Conservation (phyloP, 1,284 basidiomycete genomes). For the Gastroboletus turbinatus region DNA sequence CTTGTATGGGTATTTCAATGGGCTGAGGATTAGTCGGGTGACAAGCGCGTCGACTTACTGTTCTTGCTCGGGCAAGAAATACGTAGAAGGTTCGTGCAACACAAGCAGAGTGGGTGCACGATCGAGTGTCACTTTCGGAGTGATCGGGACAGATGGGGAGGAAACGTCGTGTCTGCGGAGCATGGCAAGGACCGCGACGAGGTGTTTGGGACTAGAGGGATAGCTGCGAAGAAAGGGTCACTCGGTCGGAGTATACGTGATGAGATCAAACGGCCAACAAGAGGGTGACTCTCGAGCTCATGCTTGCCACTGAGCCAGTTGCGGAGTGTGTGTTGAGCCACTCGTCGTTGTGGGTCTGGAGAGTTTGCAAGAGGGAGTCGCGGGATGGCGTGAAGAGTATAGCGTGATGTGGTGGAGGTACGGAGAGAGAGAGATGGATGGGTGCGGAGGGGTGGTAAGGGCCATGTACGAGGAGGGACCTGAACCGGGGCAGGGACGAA, state of each 20-base stretch:
- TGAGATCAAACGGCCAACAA: conserved; percentile 45
- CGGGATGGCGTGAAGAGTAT: conserved; percentile 56
- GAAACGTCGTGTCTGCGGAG: conserved; percentile 39
- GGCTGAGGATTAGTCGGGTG: background rate
- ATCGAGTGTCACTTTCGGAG: conserved; percentile 43
- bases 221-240: conserved; percentile 47
- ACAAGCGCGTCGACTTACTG: conserved; percentile 22
- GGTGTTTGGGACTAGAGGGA: conserved; percentile 59
- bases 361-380: conserved; percentile 37
- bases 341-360: conserved; percentile 53
- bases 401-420: conserved; percentile 37
- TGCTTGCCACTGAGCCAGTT: conserved; percentile 40
- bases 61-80: conserved; percentile 44
- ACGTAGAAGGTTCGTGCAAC: conserved; percentile 62
- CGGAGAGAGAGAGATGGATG: conserved; percentile 55
- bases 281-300: conserved; percentile 50
- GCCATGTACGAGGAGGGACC: conserved; percentile 52
- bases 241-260: conserved; percentile 4
- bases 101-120: conserved; percentile 54
- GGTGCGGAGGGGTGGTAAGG: conserved; percentile 54
- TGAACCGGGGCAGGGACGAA: conserved; percentile 45
- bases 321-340: conserved; percentile 52
- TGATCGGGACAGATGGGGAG: conserved; percentile 21
- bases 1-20: conserved; percentile 18
- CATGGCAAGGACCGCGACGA: conserved; percentile 54